Conservation (phyloP, 208 protist species). For the Herpetomonas muscarum region DNA sequence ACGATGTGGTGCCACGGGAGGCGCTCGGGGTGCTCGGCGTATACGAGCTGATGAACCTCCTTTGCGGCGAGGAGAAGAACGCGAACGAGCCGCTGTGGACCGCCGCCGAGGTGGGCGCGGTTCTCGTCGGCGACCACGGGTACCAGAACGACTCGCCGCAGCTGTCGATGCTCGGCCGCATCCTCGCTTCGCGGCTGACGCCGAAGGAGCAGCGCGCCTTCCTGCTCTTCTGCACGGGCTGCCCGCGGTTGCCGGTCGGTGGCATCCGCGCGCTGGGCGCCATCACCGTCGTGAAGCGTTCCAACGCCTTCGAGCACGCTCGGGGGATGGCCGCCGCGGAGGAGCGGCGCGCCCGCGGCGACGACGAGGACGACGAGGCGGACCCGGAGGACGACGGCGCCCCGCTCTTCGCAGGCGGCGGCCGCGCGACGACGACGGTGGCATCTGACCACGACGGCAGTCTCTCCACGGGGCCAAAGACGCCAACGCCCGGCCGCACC, state of each 20-base stretch:
- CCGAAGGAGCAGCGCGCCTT: conserved; percentile 82
- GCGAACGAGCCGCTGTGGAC: conserved; percentile 74
- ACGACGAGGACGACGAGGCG: conserved; percentile 3
- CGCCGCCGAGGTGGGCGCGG: conserved; percentile 54
- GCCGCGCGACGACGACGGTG: neutral
- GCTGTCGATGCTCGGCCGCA: conserved; percentile 62
- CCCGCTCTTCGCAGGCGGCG: neutral
- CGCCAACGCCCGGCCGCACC: neutral
- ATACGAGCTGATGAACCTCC: conserved; percentile 52
- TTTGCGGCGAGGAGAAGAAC: conserved; percentile 51
- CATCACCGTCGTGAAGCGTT: conserved; percentile 86
- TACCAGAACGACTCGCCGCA: conserved; percentile 84
- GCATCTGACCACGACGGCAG: neutral
- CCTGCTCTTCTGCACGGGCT: conserved; percentile 89
- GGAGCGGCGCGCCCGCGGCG: conserved; percentile 4
- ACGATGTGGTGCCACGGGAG: conserved; percentile 70
- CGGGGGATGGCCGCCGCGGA: conserved; percentile 9
- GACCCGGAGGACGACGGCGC: neutral
- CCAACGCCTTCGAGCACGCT: conserved; percentile 44
- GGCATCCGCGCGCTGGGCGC: conserved; percentile 78
- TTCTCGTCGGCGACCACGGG: conserved; percentile 87
- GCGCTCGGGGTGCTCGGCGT: conserved; percentile 52
- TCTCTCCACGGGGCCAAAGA: neutral
- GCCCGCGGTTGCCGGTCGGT: conserved; percentile 78
- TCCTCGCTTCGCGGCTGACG: conserved; percentile 62